Evolutionary conservation across 129 eudicot species (phyloP), one percentile per base, ranked within the genome.

Genomic region (Centrapalus pauciflorus): DNA sequence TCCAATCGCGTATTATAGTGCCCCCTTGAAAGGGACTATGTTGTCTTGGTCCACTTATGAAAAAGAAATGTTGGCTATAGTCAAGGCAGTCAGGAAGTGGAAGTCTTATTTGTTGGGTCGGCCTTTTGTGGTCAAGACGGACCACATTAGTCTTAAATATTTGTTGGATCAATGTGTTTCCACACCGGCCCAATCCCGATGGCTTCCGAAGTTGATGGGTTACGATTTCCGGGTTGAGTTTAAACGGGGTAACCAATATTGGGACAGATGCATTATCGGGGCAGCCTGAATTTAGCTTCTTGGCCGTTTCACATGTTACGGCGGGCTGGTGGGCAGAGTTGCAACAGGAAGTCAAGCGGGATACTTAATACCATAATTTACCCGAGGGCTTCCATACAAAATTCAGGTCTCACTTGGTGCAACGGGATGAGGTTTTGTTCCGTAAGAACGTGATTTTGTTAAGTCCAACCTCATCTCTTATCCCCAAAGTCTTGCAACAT

Each of bases 171-270:
- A 40, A 12, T 30, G 46, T 0, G 8, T 69, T 19, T 9, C 55
- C 23, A 64, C 69, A 8, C 55, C 69, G 8, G 37, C 55, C 8
- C 69, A 64, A 8, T 4, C 34, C 0, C 41, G 63, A 0, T 69
- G 75, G 75, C 38, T 69, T 5, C 37, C 75, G 0, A 69, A 69
- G 28, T 3, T 69, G 0, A 4, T 55, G 33, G 75, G 75, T 13
- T 69, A 34, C 23, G 65, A 55, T 29, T 69, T 34, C 25, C 37
- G 46, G 3, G 46, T 69, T n/a, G 51, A 19, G 24, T 69, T 52
- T 8, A 69, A 54, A 54, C 2, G 74, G 74, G 54, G 14, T 3
- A 0, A 12, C 43, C 3, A 69, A 69, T 25, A 2, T 2, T 0
- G 74, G 25, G 8, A 54, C 74, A 1, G 64, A 69, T 21, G 74